Conservation (phyloP, 2,329 filamentous ascomycete genomes). For the Aspergillus phoenicis region DNA sequence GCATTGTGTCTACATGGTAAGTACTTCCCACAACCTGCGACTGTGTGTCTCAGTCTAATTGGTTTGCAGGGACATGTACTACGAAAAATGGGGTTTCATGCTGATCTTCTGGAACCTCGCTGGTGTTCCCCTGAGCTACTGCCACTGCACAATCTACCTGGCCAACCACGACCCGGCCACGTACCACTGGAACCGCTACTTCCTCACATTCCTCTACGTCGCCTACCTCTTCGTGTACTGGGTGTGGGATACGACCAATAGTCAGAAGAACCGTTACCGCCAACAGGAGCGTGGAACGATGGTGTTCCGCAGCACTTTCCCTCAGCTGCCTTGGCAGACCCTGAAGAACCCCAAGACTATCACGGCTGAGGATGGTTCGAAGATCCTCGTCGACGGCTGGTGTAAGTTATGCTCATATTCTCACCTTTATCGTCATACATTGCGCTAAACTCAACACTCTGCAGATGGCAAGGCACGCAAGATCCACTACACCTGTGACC, state of each 20-base stretch:
- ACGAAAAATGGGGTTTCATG: constrained; percentile 97
- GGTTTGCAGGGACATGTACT: constrained; percentile 80
- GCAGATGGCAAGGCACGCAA: constrained; percentile 72
- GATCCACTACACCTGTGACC: constrained; percentile 78
- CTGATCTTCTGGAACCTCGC: constrained; percentile 97
- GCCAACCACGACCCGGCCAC: constrained; percentile 77
- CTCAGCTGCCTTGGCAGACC: constrained; percentile 85
- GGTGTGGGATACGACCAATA: constrained; percentile 90
- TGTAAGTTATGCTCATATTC: constrained; percentile 51
- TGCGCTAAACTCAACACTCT: constrained; percentile 22
- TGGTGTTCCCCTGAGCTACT: constrained; percentile 87
- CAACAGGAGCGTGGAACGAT: constrained; percentile 72
- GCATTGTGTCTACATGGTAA: constrained; percentile 82
- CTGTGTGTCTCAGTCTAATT: constrained; percentile 15
- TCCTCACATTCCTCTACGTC: constrained; percentile 65
- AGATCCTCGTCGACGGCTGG: constrained; percentile 83
- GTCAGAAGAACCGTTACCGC: constrained; percentile 91
- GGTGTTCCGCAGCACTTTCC: constrained; percentile 76
- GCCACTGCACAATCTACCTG: constrained; percentile 88
- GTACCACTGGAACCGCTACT: constrained; percentile 74
- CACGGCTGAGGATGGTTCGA: constrained; percentile 70
- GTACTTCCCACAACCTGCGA: constrained; percentile 16
- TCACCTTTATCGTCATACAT: background rate
- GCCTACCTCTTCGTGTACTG: constrained; percentile 84
- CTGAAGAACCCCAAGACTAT: constrained; percentile 80